Percentiles rank a stretch among this genome's conserved stretches.
Evolutionary conservation across 441 rosid species (phyloP).

Genomic region (Flueggea neowawraea): DNA sequence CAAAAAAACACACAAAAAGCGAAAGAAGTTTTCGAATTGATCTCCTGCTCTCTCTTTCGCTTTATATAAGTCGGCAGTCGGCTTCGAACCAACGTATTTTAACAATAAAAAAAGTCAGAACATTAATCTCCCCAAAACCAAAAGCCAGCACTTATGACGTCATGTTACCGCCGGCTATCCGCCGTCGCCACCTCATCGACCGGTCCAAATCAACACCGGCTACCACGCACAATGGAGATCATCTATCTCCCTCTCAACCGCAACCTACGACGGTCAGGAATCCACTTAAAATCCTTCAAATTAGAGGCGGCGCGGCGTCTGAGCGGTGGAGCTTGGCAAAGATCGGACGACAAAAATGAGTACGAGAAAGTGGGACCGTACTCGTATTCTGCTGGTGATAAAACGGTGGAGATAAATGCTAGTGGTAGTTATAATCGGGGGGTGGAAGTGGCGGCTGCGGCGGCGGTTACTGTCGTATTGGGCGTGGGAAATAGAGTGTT

Average conservation of each 20-base stretch:
- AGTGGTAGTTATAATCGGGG: conserved; percentile 20
- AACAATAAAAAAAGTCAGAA: no score
- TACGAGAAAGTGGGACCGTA: conserved; percentile 28
- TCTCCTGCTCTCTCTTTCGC: no score
- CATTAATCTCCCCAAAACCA: no score
- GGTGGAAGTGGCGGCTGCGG: conserved; percentile 58
- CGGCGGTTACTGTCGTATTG: conserved; percentile 58
- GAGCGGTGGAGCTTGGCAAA: background rate
- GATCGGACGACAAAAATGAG: conserved; percentile 17
- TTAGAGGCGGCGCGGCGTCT: background rate
- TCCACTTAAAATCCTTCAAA: background rate
- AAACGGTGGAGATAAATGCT: conserved; percentile 13
- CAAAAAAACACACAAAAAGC: no score
- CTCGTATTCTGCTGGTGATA: conserved; percentile 31
- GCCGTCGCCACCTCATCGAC: conserved; percentile 20
- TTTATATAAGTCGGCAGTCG: no score
- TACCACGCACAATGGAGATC: conserved; percentile 15
- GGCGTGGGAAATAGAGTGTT: conserved; percentile 91
- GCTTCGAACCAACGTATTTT: no score
- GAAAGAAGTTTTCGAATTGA: no score
- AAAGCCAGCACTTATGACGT: conserved; percentile 33
- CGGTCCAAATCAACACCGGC: conserved; percentile 18
- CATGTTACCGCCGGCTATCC: conserved; percentile 43
- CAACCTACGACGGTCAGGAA: conserved; percentile 10
- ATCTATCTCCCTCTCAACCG: conserved; percentile 20